Base-by-base conservation (phyloP, 139 green algal genomes). In the Haematococcus sp. region DNA sequence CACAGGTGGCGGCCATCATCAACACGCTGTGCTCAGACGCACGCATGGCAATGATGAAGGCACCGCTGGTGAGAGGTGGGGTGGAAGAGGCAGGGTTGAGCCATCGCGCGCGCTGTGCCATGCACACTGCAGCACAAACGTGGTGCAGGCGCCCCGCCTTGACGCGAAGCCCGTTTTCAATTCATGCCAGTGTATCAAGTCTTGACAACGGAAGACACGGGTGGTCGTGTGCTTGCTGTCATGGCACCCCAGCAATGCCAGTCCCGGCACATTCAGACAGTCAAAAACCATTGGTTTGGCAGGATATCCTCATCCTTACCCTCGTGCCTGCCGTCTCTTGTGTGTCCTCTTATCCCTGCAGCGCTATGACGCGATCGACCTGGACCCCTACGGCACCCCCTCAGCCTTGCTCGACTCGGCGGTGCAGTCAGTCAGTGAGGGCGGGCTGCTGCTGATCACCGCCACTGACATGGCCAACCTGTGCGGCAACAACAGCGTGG, bases 391-490 rank as follows among this genome's bases (percentile, higher is more conserved):
- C 68, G 96, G 96, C 54, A 93, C 94, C 0, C 96, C 96, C 2
- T 86, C 87, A 19, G 76, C 84, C n/a, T 85, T 99, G 34, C 83
- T 99, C 34, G 95, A 99, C 71, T 76, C 63, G 5, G 96, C 96
- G 16, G 88, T 99, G 27, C 93, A 98, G 83, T 76, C 84, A 0
- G 91, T 98, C 19, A 56, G 73, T 0, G 96, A 99, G 43, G 96
- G 96, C 15, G 96, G 96, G 13, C 74, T 99, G 68, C 90, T 99
- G 35, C 76, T 93, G 71, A 88, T 97, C 4, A 99, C 96, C 7
- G 96, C 96, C 54, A 99, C 96, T 20, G 95, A 98, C 83, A 98
- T 98, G 93, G 94, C 95, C 22, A 94, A 98, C 66, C 88, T 99
- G 67, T 99, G 95, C 71, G 95, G 95, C 73, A 98, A 97, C 86